phyloP scores from a whole-genome alignment of 306 rosid genomes.

The Myrica gale region DNA sequence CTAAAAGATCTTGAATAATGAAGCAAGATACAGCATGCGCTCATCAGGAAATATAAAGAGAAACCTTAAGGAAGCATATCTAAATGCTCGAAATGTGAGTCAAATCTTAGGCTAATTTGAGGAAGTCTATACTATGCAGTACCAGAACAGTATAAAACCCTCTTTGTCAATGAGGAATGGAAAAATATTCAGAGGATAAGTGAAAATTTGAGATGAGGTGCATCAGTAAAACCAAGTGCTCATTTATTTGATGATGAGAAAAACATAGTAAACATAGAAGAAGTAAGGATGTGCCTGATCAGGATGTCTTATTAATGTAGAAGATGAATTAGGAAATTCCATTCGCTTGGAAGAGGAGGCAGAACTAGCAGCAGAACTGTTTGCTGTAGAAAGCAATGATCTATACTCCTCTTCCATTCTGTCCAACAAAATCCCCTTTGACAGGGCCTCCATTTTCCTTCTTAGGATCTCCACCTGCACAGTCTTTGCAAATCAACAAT shows the following conservation, averaged over 20 bases:
- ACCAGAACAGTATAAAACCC: neutral
- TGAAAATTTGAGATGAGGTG: neutral
- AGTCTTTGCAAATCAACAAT: slow-evolving; percentile 8
- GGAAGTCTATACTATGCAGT: neutral
- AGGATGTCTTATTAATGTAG: slow-evolving; percentile 28
- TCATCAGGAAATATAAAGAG: neutral
- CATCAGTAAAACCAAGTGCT: neutral
- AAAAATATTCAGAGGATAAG: neutral
- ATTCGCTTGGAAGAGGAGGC: slow-evolving; percentile 58
- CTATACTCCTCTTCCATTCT: slow-evolving; percentile 90
- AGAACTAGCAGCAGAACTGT: slow-evolving; percentile 51
- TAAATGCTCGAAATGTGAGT: neutral
- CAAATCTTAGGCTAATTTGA: neutral
- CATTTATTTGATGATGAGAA: slow-evolving; percentile 9
- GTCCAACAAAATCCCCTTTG: slow-evolving; percentile 69
- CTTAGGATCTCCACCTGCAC: slow-evolving; percentile 77
- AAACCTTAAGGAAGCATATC: neutral
- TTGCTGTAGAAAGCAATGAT: slow-evolving; percentile 66
- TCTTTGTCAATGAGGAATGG: neutral
- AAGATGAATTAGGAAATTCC: slow-evolving; percentile 47
- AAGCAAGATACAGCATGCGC: neutral
- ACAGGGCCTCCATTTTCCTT: slow-evolving; percentile 86
- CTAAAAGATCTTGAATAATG: neutral
- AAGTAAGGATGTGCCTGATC: slow-evolving; percentile 40
- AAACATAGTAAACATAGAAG: neutral